These are phyloP conservation scores for Volvox reticuliferus DNA, from an alignment of 139 green algal genomes.

Conservation along the genomic window DNA sequence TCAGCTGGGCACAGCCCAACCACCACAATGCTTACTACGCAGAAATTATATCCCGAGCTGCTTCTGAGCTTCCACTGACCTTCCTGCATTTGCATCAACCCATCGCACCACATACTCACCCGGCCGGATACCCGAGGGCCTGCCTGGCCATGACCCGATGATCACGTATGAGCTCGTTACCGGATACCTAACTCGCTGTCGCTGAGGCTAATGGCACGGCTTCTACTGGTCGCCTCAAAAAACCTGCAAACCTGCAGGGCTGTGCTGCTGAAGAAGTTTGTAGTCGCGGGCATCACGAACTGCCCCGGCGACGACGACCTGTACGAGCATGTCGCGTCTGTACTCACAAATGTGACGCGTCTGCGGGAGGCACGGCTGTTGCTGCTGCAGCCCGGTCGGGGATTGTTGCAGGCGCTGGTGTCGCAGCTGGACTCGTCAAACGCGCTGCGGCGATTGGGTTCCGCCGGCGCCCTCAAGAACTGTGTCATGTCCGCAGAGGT, in stretches of 20 bases:
- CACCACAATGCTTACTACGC: too few species aligned
- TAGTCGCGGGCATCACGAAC: conserved; percentile 53
- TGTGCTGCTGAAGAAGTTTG: conserved; percentile 76
- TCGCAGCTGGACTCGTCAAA: conserved; percentile 48
- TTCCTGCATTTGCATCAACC: too few species aligned
- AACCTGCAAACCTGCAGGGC: conserved; percentile 59
- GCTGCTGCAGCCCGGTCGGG: conserved; percentile 80
- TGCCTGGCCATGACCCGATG: too few species aligned
- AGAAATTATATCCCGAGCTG: too few species aligned
- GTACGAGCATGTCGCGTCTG: conserved; percentile 77
- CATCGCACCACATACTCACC: too few species aligned
- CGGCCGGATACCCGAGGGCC: too few species aligned
- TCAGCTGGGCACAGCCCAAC: too few species aligned
- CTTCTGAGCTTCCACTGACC: too few species aligned
- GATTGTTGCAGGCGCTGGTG: conserved; percentile 65
- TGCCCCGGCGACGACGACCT: conserved; percentile 33
- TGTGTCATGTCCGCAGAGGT: conserved; percentile 65
- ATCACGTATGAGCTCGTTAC: too few species aligned
- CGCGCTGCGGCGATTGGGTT: conserved; percentile 32
- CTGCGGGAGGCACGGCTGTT: conserved; percentile 59
- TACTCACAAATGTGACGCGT: conserved; percentile 83
- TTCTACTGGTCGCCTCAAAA: too few species aligned
- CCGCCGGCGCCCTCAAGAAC: conserved; percentile 61
- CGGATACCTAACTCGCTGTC: too few species aligned
- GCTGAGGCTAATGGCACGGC: too few species aligned